Evolutionary conservation across 2,329 filamentous ascomycete species (phyloP).

Genomic region (Colletotrichum echinochloae): DNA sequence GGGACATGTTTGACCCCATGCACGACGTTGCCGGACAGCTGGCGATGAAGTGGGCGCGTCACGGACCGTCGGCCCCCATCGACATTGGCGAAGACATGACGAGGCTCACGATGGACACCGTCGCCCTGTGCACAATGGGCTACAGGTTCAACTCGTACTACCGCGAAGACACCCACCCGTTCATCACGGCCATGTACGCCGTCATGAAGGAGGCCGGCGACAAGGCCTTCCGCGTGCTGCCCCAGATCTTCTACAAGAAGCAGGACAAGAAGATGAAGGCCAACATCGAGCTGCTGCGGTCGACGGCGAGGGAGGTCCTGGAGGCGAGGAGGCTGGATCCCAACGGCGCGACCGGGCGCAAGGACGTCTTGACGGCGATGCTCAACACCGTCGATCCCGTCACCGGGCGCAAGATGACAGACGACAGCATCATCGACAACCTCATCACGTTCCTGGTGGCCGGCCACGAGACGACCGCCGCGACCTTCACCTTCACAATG

Average conservation of each 20-base stretch:
- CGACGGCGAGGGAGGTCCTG: conserved; percentile 69
- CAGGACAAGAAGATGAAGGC: conserved; percentile 58
- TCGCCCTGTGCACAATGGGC: conserved; percentile 70
- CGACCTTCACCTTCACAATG: conserved; percentile 73
- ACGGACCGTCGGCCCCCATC: conserved; percentile 58
- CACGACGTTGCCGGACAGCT: conserved; percentile 65
- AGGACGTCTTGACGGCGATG: conserved; percentile 77
- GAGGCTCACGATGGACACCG: conserved; percentile 70
- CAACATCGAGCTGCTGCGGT: conserved; percentile 65
- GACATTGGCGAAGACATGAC: conserved; percentile 71
- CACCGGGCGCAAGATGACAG: conserved; percentile 70
- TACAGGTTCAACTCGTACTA: conserved; percentile 74
- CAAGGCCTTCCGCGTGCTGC: conserved; percentile 59
- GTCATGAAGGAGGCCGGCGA: conserved; percentile 67
- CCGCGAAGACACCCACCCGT: conserved; percentile 50
- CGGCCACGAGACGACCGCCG: conserved; percentile 77
- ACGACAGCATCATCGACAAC: conserved; percentile 72
- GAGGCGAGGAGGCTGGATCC: conserved; percentile 68
- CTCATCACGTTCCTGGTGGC: conserved; percentile 77
- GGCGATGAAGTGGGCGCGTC: conserved; percentile 66
- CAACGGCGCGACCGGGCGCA: conserved; percentile 55
- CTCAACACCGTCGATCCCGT: conserved; percentile 71
- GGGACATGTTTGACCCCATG: conserved; percentile 67
- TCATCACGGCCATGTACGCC: conserved; percentile 69
- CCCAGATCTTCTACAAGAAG: conserved; percentile 59